phyloP scores from a whole-genome alignment of 768 basidiomycete species.

The Obba rivulosa region DNA sequence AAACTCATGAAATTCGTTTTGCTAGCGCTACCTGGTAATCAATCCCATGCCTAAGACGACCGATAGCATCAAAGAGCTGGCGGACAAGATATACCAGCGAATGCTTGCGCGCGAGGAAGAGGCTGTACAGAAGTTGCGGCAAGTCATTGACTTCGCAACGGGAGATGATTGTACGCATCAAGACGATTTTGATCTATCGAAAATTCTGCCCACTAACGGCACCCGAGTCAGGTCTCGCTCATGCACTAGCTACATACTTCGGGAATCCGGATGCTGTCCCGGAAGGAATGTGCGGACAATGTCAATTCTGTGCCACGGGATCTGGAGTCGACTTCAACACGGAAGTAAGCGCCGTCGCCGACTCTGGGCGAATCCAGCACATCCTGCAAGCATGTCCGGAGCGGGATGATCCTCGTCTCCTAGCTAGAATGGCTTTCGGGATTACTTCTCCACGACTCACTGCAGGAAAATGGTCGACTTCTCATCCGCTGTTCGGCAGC shows the following conservation, averaged over 20 bases:
- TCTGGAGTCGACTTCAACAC: slow-evolving; percentile 27
- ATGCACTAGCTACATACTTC: slow-evolving; percentile 38
- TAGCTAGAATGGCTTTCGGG: slow-evolving; percentile 49
- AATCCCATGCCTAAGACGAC: slow-evolving; percentile 29
- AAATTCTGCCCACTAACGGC: not conserved
- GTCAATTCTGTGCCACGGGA: slow-evolving; percentile 38
- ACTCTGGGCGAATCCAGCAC: slow-evolving; percentile 26
- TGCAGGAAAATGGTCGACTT: slow-evolving; percentile 33
- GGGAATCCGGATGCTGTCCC: slow-evolving; percentile 37
- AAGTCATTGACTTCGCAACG: slow-evolving; percentile 35
- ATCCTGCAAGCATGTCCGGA: slow-evolving; percentile 39
- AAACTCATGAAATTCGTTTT: not conserved
- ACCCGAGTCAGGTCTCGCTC: slow-evolving; percentile 40
- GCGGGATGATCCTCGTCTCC: slow-evolving; percentile 42
- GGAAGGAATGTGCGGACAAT: slow-evolving; percentile 34
- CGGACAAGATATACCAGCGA: slow-evolving; percentile 28
- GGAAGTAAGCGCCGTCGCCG: slow-evolving; percentile 14
- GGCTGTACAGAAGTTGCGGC: slow-evolving; percentile 32
- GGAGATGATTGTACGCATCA: slow-evolving; percentile 31
- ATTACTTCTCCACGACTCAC: slow-evolving; percentile 42
- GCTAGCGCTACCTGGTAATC: slow-evolving; percentile 31
- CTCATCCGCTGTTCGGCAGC: slow-evolving; percentile 38
- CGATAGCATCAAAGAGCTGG: slow-evolving; percentile 29
- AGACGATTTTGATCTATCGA: not conserved
- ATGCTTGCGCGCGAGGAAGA: slow-evolving; percentile 39